phyloP scores from a whole-genome alignment of 2,329 filamentous ascomycete genomes.

The Plenodomus biglobosus region DNA sequence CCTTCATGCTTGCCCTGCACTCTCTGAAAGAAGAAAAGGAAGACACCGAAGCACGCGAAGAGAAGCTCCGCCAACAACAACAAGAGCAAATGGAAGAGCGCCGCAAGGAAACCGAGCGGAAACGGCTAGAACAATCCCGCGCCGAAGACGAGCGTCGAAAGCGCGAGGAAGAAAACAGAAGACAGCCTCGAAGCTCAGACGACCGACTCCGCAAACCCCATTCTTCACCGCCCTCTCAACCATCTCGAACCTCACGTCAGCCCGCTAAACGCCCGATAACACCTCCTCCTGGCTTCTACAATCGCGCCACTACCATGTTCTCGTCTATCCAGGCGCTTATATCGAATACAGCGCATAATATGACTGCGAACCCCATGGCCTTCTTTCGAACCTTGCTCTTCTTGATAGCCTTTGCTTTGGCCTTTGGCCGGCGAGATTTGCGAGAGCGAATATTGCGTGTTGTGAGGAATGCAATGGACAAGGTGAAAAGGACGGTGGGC shows the following conservation, averaged over 20 bases:
- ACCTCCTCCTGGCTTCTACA: conserved; percentile 43
- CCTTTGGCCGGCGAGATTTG: conserved; percentile 73
- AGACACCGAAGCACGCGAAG: conserved; percentile 65
- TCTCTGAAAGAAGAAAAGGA: conserved; percentile 81
- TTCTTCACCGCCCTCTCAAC: conserved; percentile 31
- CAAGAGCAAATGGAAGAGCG: conserved; percentile 57
- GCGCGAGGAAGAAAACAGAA: conserved; percentile 43
- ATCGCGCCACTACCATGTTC: conserved; percentile 50
- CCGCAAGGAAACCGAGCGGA: conserved; percentile 47
- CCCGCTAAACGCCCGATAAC: conserved; percentile 36
- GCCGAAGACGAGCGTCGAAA: conserved; percentile 46
- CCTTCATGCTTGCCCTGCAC: conserved; percentile 83
- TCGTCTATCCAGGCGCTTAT: conserved; percentile 53
- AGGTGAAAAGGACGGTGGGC: conserved; percentile 79
- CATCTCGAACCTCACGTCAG: conserved; percentile 28
- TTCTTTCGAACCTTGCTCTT: conserved; percentile 71
- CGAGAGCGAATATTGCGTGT: conserved; percentile 72
- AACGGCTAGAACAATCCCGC: conserved; percentile 45
- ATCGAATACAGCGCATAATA: conserved; percentile 53
- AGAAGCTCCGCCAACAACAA: conserved; percentile 63
- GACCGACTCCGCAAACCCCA: conserved; percentile 32
- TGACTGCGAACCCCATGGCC: conserved; percentile 58
- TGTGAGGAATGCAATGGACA: conserved; percentile 72
- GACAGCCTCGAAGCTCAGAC: conserved; percentile 37
- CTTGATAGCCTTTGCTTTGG: conserved; percentile 72